Base-by-base conservation (phyloP, 495 filamentous ascomycete species). In the Sordaria brevicollis region DNA sequence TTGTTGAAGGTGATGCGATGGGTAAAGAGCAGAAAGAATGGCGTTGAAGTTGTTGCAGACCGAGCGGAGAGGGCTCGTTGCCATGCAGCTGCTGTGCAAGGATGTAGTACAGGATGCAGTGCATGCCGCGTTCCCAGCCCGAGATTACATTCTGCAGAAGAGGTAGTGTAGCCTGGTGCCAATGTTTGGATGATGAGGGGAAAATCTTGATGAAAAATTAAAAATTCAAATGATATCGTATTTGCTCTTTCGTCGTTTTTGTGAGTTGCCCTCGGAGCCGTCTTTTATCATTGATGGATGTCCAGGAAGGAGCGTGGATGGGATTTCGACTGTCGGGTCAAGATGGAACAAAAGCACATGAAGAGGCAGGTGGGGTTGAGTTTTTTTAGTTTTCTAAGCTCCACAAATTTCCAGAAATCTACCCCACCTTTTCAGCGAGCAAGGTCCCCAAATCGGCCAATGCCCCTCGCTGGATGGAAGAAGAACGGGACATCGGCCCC, bases 31-130 rank as follows among this genome's bases (percentile, higher is more conserved):
- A 62, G 49, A 62, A 62, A 31, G 25, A 62, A 31, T n/a, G 25
- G 49, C 49, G 49, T 31, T 25, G 49, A 10, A 13, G 49, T 62
- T 6, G 43, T 33, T 39, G 15, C 25, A 65, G 41, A 69, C 41
- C 67, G 41, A 65, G 7, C 25, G 41, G 41, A 11, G 67, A 69
- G 43, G 43, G 41, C 67, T 57, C 25, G 25, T 33, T 69, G 41
- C 67, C 67, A 65, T 69, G 67, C 67, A 69, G 67, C 43, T 65
- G 41, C 67, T 38, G 66, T 43, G 17, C 66, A 68, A 1, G 35
- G 49, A 57, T 57, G 49, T n/a, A n/a, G 25, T 62, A 62, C 49
- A 31, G 29, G 49, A 62, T 62, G 49, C 25, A 29, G 29, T 65
- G 67, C 67, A 68, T 62, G 67, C 41, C 29, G 33, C 34, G 19